Evolutionary conservation across 2,329 filamentous ascomycete species (phyloP), one percentile per base, ranked within the genome.

Genomic region (Hypomyces perniciosus): DNA sequence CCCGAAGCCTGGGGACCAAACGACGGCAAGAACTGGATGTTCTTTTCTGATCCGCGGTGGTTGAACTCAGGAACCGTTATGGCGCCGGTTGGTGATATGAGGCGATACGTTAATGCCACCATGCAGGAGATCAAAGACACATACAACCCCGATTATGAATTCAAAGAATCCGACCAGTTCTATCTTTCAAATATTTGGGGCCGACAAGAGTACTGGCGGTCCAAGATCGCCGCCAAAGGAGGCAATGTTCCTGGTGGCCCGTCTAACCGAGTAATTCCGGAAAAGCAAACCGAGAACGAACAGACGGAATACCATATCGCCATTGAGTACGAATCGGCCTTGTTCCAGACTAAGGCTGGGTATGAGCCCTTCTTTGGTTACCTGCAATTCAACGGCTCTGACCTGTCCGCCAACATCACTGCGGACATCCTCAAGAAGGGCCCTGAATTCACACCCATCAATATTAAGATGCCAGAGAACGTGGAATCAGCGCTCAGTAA

Each of bases 41-140:
- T 50, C 12, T 60, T 60, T 37, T 60, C 62, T n/a, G 65, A 69
- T 31, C 67, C 71, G 6, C 65, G 66, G 20, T 75, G 66, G 64
- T 62, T 75, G 33, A 75, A 75, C 59, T 75, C 72, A 4, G 72
- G 72, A n/a, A 73, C 71, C 12, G 65, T 73, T 28, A 72, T 75
- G 43, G 72, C 69, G 1, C 71, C 70, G 1, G 55, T 70, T 13
- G 58, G 56, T 5, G 62, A 67, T 27, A 6, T 67, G 50, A 60
- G 56, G 46, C 56, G 52, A 8, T 58, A 65, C 8, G 54, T 67
- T 27, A 43, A 58, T 5, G 64, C 57, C 6, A 58, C 59, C 13
- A 57, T 66, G 41, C 54, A 55, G 12, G 62, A 64, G 48, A 56
- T 74, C 44, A 56, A 63, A 33, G 61, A 61, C 8, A 66, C 69